phyloP scores from a whole-genome alignment of 208 protist species.

The Novymonas esmeraldas region DNA sequence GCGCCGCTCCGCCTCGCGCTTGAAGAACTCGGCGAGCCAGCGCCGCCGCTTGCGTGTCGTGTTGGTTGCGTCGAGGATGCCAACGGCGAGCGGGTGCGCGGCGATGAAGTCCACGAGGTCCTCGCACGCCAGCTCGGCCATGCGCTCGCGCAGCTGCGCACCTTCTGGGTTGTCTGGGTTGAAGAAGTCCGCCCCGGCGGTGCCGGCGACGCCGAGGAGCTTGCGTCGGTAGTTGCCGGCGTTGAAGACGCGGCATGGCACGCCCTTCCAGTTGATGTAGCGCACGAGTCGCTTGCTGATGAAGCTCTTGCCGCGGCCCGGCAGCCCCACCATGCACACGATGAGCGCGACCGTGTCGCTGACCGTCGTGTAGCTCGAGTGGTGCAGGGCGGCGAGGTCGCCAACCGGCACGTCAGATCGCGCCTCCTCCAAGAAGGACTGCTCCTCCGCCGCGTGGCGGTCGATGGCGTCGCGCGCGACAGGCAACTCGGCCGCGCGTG shows the following conservation, averaged over 20 bases:
- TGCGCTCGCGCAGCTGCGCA: conserved; percentile 77
- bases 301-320: conserved; percentile 90
- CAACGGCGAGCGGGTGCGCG: conserved; percentile 65
- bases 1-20: conserved; percentile 32
- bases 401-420: conserved; percentile 15
- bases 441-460: conserved; percentile 16
- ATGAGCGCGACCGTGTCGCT: conserved; percentile 80
- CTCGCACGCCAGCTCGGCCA: conserved; percentile 86
- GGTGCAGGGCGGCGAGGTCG: conserved; percentile 26
- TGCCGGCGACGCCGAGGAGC: conserved; percentile 78
- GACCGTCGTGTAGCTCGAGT: conserved; percentile 82
- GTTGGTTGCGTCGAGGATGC: conserved; percentile 94
- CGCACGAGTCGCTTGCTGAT: conserved; percentile 80
- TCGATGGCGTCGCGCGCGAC: neutral
- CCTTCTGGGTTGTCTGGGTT: conserved; percentile 77
- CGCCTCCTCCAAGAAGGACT: conserved; percentile 20
- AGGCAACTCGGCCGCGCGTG: neutral
- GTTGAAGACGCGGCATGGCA: conserved; percentile 90
- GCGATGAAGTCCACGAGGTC: conserved; percentile 84
- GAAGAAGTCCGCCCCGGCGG: conserved; percentile 71
- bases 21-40: conserved; percentile 73
- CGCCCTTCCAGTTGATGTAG: conserved; percentile 93
- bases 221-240: conserved; percentile 86
- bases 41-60: conserved; percentile 75
- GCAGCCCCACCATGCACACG: conserved; percentile 90